Evolutionary conservation across 176 grass and related monocot species (phyloP).

Genomic region (Rhynchospora tenuis): DNA sequence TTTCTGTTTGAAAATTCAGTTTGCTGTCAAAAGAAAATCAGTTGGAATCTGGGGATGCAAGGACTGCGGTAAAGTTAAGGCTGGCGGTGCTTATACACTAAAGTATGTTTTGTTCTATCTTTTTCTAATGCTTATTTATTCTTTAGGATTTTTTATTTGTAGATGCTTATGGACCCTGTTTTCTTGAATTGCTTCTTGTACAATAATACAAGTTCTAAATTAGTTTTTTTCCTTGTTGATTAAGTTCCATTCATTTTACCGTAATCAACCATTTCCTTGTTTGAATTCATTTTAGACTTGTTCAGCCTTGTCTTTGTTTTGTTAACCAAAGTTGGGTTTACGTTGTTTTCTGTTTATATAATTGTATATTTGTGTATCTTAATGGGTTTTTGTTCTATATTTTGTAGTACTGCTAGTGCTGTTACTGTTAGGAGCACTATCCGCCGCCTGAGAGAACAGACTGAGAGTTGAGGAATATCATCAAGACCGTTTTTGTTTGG

Average conservation of each 20-base stretch:
- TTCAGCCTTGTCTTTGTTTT: not conserved
- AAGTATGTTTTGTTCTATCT: constrained; percentile 35
- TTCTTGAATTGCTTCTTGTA: not conserved
- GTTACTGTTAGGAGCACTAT: constrained; percentile 86
- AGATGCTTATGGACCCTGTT: not conserved
- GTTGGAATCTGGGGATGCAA: constrained; percentile 98
- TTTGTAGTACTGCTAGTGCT: constrained; percentile 68
- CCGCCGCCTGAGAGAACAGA: constrained; percentile 83
- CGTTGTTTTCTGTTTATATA: not conserved
- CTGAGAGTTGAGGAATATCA: constrained; percentile 36
- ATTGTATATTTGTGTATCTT: not conserved
- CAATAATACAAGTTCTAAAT: not conserved
- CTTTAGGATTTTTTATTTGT: not conserved
- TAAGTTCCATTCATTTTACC: not conserved
- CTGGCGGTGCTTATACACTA: constrained; percentile 73
- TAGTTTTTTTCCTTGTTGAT: not conserved
- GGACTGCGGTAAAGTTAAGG: constrained; percentile 88
- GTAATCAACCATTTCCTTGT: not conserved
- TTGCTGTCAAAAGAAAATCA: constrained; percentile 82
- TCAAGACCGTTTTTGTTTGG: not conserved
- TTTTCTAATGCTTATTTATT: not conserved
- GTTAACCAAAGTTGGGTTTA: too few relatives aligned
- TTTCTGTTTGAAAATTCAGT: constrained; percentile 33
- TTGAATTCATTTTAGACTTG: not conserved
- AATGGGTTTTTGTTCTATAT: not conserved